A percentile compares a stretch with the other conserved stretches of the same genome.
phyloP scores from a whole-genome alignment of 1,284 basidiomycete genomes.

The Sporisorium scitamineum region DNA sequence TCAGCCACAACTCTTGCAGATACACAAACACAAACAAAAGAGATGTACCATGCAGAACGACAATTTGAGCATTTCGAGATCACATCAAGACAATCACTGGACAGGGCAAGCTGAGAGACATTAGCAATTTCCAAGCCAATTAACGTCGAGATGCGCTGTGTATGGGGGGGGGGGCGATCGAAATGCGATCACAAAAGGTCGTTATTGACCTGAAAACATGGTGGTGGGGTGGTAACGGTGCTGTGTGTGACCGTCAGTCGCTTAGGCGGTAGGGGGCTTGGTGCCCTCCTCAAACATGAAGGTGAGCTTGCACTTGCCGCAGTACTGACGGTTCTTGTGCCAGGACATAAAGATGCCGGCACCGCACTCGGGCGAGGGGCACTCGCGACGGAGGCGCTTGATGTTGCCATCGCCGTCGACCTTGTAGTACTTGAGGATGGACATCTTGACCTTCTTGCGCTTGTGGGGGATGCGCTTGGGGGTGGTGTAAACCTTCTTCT shows the following conservation, averaged over 20 bases:
- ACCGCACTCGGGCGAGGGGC: slow-evolving; percentile 74
- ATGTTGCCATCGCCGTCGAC: slow-evolving; percentile 99
- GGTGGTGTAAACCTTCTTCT: slow-evolving; percentile 99
- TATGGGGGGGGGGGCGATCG: slow-evolving; percentile 2
- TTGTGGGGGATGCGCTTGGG: slow-evolving; percentile 99
- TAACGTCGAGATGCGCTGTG: not conserved
- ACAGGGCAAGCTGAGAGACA: slow-evolving; percentile 15
- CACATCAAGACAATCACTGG: not conserved
- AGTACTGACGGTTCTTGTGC: slow-evolving; percentile 70
- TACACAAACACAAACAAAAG: not conserved
- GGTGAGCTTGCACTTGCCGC: slow-evolving; percentile 70
- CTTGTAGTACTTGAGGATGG: slow-evolving; percentile 99
- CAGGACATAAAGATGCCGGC: slow-evolving; percentile 68
- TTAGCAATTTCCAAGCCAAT: not conserved
- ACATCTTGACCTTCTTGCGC: slow-evolving; percentile 99
- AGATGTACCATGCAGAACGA: slow-evolving; percentile 47
- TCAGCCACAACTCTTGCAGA: not conserved
- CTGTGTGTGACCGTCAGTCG: not conserved
- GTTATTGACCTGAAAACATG: slow-evolving; percentile 39
- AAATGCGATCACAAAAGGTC: slow-evolving; percentile 19
- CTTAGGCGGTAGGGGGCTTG: slow-evolving; percentile 61
- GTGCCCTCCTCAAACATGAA: slow-evolving; percentile 69
- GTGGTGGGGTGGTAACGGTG: not conserved
- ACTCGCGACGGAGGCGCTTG: slow-evolving; percentile 97
- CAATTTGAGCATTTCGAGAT: slow-evolving; percentile 27